Evolutionary conservation across 179 eudicot species (phyloP), one percentile per base, ranked within the genome.

Genomic region (Drosera spatulata): DNA sequence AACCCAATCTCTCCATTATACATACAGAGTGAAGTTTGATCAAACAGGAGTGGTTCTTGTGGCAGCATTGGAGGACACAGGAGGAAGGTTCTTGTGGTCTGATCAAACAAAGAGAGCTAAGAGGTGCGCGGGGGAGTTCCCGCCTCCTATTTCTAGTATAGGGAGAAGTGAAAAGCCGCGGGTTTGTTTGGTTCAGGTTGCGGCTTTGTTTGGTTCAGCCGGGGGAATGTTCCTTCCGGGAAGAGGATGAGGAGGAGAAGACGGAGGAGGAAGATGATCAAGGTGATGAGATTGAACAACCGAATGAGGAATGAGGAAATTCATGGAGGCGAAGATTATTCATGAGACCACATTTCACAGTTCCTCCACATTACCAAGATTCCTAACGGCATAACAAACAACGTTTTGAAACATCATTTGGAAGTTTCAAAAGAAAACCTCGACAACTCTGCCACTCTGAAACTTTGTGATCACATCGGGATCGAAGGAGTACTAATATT

Each of bases 101-200:
- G 69, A 75, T 50, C 65, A 75, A 14, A 61, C 54, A 6, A 84
- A 64, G 72, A 79, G 70, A 39, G 69, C 78, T 5, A 82, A 62
- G 66, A 63, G 55, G 1, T 55, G 62, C n/a, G 71, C 65, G 51
- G 66, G 66, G 37, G 15, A 55, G 13, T 94, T 86, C 3, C 83
- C 83, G 11, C 98, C 98, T 10, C 96, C 96, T 0, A 88, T 89
- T 40, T 75, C 98, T 15, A 63, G 81, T 47, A 79, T 91, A 41
- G 96, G 96, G 7, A 73, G 65, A 59, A 70, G 76, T 55, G 97
- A 97, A 53, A 89, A 78, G 70, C 86, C 95, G 0, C 66, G 79
- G 67, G 88, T 91, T 42, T 69, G 77, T 52, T 86, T 84, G 53
- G 72, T 96, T 96, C 2, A 72, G 98, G n/a, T 64, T 91, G 61